A percentile compares a stretch with the other conserved stretches of the same genome.
Evolutionary conservation across 768 basidiomycete species (phyloP).

Genomic region (Piloderma croceum): DNA sequence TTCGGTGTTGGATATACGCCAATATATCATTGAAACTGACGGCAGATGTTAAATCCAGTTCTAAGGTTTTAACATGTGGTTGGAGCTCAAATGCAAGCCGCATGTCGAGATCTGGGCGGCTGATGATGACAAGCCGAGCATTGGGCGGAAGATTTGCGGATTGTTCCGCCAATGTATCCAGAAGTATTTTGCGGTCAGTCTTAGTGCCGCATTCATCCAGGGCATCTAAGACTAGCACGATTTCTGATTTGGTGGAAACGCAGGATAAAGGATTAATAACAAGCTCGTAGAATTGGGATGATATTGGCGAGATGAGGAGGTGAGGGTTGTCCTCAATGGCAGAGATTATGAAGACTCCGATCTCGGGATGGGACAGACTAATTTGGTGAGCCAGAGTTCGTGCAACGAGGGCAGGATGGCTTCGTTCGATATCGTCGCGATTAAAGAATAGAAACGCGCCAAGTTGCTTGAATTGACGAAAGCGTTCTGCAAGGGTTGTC

Average conservation of each 20-base stretch:
- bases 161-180: slow-evolving; percentile 19
- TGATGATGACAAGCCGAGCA: slow-evolving; percentile 25
- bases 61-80: slow-evolving; percentile 9
- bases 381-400: slow-evolving; percentile 32
- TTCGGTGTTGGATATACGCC: background rate
- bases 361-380: slow-evolving; percentile 24
- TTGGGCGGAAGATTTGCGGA: slow-evolving; percentile 19
- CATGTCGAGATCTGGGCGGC: slow-evolving; percentile 28
- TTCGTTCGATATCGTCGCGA: slow-evolving; percentile 23
- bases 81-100: background rate
- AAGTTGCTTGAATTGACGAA: slow-evolving; percentile 27
- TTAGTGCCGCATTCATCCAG: slow-evolving; percentile 26
- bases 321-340: slow-evolving; percentile 20
- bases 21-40: background rate
- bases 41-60: background rate
- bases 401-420: slow-evolving; percentile 25
- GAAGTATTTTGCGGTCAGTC: slow-evolving; percentile 18
- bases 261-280: background rate
- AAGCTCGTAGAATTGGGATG: background rate
- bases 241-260: slow-evolving; percentile 10
- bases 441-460: slow-evolving; percentile 33
- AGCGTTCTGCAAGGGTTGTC: slow-evolving; percentile 30
- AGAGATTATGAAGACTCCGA: slow-evolving; percentile 20
- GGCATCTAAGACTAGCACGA: slow-evolving; percentile 27
- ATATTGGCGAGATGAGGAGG: background rate